Percentiles rank a stretch among this genome's conserved stretches.
Evolutionary conservation across 768 basidiomycete genomes (phyloP).

Genomic region (Pleurotus tuoliensis): DNA sequence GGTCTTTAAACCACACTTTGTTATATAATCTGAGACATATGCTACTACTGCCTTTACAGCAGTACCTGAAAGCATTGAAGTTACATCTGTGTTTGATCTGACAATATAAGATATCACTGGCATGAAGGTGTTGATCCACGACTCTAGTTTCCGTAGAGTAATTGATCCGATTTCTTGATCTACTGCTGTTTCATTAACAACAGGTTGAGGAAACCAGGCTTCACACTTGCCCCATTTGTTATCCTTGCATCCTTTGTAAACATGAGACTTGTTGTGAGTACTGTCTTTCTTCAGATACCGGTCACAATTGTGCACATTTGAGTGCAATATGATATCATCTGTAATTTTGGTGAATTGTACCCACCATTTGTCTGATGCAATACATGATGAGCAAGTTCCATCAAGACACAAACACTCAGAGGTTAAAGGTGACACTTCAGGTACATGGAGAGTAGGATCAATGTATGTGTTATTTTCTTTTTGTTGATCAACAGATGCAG

Average conservation of each 20-base stretch:
- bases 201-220: conserved; percentile 27
- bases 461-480: background rate
- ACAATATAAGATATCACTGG: conserved; percentile 12
- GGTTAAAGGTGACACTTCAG: background rate
- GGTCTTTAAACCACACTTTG: background rate
- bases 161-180: background rate
- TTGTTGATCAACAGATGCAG: background rate
- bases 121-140: conserved; percentile 5
- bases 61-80: conserved; percentile 29
- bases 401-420: background rate
- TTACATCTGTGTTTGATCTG: conserved; percentile 33
- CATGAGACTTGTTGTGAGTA: background rate
- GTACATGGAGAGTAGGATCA: background rate
- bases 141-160: background rate
- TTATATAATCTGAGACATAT: conserved; percentile 32
- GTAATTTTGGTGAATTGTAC: background rate
- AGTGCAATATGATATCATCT: background rate
- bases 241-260: conserved; percentile 19
- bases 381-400: background rate
- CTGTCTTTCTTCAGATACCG: background rate
- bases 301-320: conserved; percentile 4
- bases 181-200: background rate
- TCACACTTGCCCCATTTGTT: conserved; percentile 26
- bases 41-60: conserved; percentile 23
- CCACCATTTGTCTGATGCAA: background rate